Conservation (phyloP, 176 grass and related monocot species). For the Leersia perrieri region DNA sequence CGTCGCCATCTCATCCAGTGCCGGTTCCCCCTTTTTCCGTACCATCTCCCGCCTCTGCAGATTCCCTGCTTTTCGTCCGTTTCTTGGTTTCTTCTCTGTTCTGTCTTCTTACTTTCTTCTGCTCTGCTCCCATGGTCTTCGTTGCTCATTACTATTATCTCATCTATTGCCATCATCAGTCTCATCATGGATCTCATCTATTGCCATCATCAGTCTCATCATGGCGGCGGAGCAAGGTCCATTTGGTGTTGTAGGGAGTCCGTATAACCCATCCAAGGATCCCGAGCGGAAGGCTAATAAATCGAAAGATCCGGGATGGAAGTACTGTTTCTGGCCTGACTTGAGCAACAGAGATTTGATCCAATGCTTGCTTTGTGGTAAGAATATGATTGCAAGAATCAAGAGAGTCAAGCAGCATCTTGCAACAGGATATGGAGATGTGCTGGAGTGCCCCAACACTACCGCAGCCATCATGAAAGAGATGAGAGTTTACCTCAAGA, state of each 20-base stretch:
- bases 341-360: background rate
- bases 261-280: background rate
- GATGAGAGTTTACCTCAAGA: background rate
- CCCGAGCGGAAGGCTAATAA: background rate
- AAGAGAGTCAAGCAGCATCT: background rate
- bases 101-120: background rate
- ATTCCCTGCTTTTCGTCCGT: background rate
- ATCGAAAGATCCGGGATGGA: background rate
- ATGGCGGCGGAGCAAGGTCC: background rate
- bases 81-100: background rate
- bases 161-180: background rate
- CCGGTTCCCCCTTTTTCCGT: background rate
- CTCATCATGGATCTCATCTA: background rate
- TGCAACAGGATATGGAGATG: background rate
- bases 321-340: background rate
- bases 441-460: background rate
- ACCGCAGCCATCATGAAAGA: background rate
- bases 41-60: background rate
- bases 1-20: background rate
- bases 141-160: background rate
- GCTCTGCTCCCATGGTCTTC: background rate
- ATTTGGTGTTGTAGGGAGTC: background rate
- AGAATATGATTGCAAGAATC: background rate
- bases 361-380: background rate
- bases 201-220: background rate